Evolutionary conservation across 164 flowering plant species (phyloP), one percentile per base, ranked within the genome.

Genomic region (Litsea cubeba): DNA sequence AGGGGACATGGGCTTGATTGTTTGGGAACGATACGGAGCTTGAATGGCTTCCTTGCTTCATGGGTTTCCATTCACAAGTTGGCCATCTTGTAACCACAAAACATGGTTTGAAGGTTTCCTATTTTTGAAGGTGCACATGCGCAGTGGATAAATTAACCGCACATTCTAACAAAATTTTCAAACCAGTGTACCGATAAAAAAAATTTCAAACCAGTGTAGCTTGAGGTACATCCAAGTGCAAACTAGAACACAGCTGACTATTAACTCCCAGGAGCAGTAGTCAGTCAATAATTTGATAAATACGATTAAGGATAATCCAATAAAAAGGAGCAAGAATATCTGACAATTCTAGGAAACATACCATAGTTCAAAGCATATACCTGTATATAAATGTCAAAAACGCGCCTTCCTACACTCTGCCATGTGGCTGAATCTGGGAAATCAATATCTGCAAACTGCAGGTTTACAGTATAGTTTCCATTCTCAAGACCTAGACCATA

Each of bases 401-500:
- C 78, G 51, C 97, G 95, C 79, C 90, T 88, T 73, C 97, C 97
- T 75, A 80, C 83, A 72, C 91, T 87, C 79, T 76, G 24, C 97
- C 94, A 90, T 40, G 85, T 73, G 3, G 15, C 76, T 28, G 86
- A 5, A 67, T 76, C 64, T 23, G 28, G 32, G 64, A 84, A 76
- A 32, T 40, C 78, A 28, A 67, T 78, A 76, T 94, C 98, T 0
- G 93, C 89, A 81, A 94, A 93, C 73, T 85, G 90, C 60, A 93
- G 84, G 50, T 28, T 82, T 18, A 94, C 84, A 32, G 75, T 88
- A 85, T 94, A 92, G 71, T 77, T 80, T 8, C 97, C 98, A 78
- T 94, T 92, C 75, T 92, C 82, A 62, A 92, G 93, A 51, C 98
- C 97, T 35, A 94, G 74, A 7, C 95, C 96, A 80, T 89, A 90